Base-by-base conservation (phyloP, 768 basidiomycete genomes). In the Filobasidium floriforme region DNA sequence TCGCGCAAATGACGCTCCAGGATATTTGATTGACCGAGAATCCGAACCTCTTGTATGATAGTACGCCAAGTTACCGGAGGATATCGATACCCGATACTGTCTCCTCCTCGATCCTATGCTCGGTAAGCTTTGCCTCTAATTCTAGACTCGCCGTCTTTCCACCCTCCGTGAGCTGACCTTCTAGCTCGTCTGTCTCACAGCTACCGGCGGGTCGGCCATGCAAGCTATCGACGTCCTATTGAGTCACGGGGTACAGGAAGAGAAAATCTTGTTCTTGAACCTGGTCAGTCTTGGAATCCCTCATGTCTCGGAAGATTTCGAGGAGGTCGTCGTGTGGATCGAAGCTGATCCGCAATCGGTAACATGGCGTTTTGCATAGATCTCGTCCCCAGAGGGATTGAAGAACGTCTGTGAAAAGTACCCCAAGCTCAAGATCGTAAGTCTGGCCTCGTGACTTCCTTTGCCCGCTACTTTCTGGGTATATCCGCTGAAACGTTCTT, bases 21-120 rank as follows among this genome's bases (percentile, higher is more conserved):
- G 29, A 24, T 59, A 18, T 1, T 22, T 41, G 12, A 54, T 9
- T 41, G 60, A 14, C 37, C n/a, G 18, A 19, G 0, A 66, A 51
- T 37, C 4, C 32, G 32, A 9, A 37, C 32, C 4, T 37, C 32
- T 37, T 3, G 32, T 37, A 4, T 37, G 32, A 9, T 32, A 75
- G 75, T 79, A 80, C 65, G 75, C 77, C 54, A 80, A 96, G 88
- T 88, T 97, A 61, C 94, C 94, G 1, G 88, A 88, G 73, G 94
- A 98, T 77, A 96, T 98, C 65, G 87, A 89, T 0, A 81, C 83
- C 41, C 87, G 96, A 55, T 98, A 94, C 76, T 90, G 92, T 59
- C 86, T 99, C 43, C 85, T 99, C 15, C 85, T 99, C 24, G 94
- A 99, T 77, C 94, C 94, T 0, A 99, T 99, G 94, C 85, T 98